A percentile compares a stretch with the other conserved stretches of the same genome.
phyloP scores from a whole-genome alignment of 2,329 filamentous ascomycete species.

The Didymella pomorum region DNA sequence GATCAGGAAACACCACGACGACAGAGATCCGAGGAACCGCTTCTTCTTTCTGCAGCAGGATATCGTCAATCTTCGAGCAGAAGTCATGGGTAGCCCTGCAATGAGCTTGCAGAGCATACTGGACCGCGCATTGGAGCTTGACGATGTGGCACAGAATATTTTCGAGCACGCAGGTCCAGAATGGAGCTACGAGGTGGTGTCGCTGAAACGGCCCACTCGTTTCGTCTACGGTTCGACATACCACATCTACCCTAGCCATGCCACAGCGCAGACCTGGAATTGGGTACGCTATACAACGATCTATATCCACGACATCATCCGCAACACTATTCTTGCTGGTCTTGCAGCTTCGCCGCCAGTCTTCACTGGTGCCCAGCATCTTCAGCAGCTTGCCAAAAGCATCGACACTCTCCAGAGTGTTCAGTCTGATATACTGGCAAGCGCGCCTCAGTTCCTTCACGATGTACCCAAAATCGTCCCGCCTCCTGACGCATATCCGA shows the following conservation, averaged over 20 bases:
- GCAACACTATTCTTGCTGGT: constrained; percentile 40
- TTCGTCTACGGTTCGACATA: constrained; percentile 40
- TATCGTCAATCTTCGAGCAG: constrained; percentile 38
- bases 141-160: constrained; percentile 28
- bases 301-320: constrained; percentile 48
- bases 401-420: constrained; percentile 34
- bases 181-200: constrained; percentile 36
- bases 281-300: constrained; percentile 47
- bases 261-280: constrained; percentile 45
- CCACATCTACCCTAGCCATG: constrained; percentile 41
- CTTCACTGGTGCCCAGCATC: constrained; percentile 32
- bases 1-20: constrained; percentile 30
- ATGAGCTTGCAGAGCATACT: constrained; percentile 34
- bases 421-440: constrained; percentile 46
- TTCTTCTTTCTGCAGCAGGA: constrained; percentile 45
- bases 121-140: constrained; percentile 37
- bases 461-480: constrained; percentile 37
- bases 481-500: not conserved
- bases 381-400: constrained; percentile 33
- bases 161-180: constrained; percentile 29
- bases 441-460: constrained; percentile 46
- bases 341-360: constrained; percentile 38
- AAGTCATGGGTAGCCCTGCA: constrained; percentile 28
- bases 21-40: constrained; percentile 32
- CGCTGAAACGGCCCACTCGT: not conserved